Percentiles rank a stretch among this genome's conserved stretches.
These are phyloP conservation scores for Flaveria linearis DNA, from an alignment of 129 eudicot species.

Conservation along the genomic window DNA sequence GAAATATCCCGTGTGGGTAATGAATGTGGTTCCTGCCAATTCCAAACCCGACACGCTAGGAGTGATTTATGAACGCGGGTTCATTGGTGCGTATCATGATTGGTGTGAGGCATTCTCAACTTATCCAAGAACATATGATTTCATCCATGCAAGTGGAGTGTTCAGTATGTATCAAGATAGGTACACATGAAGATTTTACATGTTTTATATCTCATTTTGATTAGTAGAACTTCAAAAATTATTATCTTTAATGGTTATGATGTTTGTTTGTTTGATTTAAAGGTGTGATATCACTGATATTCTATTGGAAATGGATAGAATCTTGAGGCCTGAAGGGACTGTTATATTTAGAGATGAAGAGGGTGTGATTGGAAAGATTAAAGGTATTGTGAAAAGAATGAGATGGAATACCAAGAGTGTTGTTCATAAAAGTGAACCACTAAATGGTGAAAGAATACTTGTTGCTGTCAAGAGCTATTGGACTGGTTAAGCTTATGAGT, in stretches of 20 bases:
- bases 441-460: conserved; percentile 62
- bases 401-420: conserved; percentile 62
- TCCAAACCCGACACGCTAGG: conserved; percentile 65
- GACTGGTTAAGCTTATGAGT: conserved; percentile 48
- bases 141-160: conserved; percentile 76
- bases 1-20: conserved; percentile 84
- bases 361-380: conserved; percentile 65
- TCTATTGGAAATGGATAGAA: conserved; percentile 87
- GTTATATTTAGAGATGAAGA: conserved; percentile 74
- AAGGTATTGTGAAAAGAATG: conserved; percentile 63
- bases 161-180: conserved; percentile 80
- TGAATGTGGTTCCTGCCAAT: conserved; percentile 78
- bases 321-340: conserved; percentile 83
- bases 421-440: conserved; percentile 78
- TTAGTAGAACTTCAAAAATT: not conserved
- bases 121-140: conserved; percentile 88
- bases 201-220: not conserved
- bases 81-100: conserved; percentile 79
- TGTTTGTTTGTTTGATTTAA: conserved; percentile 30
- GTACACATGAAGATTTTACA: conserved; percentile 34
- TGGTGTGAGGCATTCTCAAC: conserved; percentile 96
- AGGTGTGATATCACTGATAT: conserved; percentile 81
- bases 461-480: conserved; percentile 70
- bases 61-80: conserved; percentile 68
- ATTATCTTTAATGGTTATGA: conserved; percentile 4